Conservation (phyloP, 345 rosid genomes). For the Citrus unshiu region DNA sequence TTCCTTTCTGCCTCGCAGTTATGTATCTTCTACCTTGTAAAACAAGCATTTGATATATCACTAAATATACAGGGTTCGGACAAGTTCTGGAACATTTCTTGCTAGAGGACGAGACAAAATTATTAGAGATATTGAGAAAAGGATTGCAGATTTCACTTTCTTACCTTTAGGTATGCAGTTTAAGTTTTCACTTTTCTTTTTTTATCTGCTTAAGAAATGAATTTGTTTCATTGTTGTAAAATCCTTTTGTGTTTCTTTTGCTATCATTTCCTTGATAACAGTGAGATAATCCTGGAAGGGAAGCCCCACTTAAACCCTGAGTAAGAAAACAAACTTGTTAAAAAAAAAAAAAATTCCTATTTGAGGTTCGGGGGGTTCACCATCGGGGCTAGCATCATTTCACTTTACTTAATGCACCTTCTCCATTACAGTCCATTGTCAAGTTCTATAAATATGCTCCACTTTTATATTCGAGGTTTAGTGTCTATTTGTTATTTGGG, state of each 20-base stretch:
- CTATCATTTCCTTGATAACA: neutral
- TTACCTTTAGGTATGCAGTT: constrained; percentile 70
- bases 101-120: constrained; percentile 73
- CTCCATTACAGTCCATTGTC: neutral
- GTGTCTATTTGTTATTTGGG: neutral
- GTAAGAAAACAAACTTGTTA: too few relatives aligned
- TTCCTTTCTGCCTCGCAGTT: neutral
- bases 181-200: neutral
- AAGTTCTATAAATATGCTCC: neutral
- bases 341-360: too few relatives aligned
- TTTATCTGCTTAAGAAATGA: neutral
- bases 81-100: constrained; percentile 87
- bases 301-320: too few relatives aligned
- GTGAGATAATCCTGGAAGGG: too few relatives aligned
- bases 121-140: constrained; percentile 72
- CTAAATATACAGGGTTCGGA: constrained; percentile 61
- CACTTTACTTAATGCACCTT: neutral
- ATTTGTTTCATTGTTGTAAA: neutral
- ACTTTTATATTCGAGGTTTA: neutral
- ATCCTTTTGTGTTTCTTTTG: neutral
- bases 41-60: neutral
- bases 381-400: too few relatives aligned
- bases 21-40: constrained; percentile 1
- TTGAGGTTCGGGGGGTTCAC: too few relatives aligned
- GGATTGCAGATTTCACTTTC: constrained; percentile 86